These are phyloP conservation scores for Glycine soja DNA, from an alignment of 306 rosid genomes.

Conservation along the genomic window DNA sequence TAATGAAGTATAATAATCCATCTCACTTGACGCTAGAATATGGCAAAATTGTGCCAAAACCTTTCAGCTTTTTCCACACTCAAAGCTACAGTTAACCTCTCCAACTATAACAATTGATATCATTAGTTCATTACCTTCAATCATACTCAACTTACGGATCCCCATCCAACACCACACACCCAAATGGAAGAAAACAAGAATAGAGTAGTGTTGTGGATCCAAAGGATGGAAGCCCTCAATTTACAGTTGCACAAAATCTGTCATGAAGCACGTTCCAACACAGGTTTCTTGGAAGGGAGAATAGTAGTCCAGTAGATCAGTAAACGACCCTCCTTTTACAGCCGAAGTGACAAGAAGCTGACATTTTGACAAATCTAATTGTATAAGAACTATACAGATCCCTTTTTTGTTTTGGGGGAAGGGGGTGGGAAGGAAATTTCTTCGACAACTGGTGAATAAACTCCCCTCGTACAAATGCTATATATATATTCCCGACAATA, in stretches of 20 bases:
- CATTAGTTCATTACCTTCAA: conserved; percentile 32
- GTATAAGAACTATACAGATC: conserved; percentile 58
- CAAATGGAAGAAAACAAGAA: not conserved
- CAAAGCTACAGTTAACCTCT: conserved; percentile 40
- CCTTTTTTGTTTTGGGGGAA: conserved; percentile 39
- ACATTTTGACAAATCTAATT: conserved; percentile 45
- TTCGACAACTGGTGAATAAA: conserved; percentile 42
- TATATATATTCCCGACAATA: conserved; percentile 47
- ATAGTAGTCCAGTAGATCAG: conserved; percentile 42
- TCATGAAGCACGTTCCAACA: conserved; percentile 42
- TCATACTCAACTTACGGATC: conserved; percentile 16
- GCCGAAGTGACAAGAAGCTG: conserved; percentile 48
- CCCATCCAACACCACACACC: conserved; percentile 28
- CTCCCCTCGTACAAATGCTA: conserved; percentile 55
- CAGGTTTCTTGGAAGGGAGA: conserved; percentile 37
- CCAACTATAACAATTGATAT: conserved; percentile 38
- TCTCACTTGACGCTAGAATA: conserved; percentile 30
- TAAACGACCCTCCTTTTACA: conserved; percentile 34
- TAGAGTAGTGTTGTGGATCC: conserved; percentile 35
- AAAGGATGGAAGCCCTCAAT: conserved; percentile 41
- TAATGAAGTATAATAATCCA: conserved; percentile 41
- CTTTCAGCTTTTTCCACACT: conserved; percentile 47
- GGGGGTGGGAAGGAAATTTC: conserved; percentile 42
- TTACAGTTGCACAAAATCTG: conserved; percentile 40
- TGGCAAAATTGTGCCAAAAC: conserved; percentile 56